These are phyloP conservation scores for Butyriboletus appendiculatus DNA, from an alignment of 1,284 basidiomycete species.

Conservation along the genomic window DNA sequence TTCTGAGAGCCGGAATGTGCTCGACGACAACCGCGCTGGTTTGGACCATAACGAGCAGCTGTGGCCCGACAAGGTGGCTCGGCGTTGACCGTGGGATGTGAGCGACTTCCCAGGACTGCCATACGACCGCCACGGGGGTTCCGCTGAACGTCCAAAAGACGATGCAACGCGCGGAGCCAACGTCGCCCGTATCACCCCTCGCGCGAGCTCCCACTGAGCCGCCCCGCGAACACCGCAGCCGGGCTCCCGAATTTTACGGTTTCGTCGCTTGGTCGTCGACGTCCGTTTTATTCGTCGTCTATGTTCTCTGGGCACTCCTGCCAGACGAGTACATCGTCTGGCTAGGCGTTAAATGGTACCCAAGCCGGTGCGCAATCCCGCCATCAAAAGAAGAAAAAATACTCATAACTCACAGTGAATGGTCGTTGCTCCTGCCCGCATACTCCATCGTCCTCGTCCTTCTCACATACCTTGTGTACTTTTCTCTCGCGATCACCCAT, in stretches of 20 bases:
- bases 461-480: constrained; percentile 78
- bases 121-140: constrained; percentile 22
- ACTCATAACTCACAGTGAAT: constrained; percentile 54
- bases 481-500: constrained; percentile 67
- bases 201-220: constrained; percentile 50
- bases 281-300: constrained; percentile 68
- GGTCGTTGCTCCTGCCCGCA: constrained; percentile 83
- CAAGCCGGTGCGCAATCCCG: constrained; percentile 62
- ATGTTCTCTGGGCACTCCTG: constrained; percentile 66
- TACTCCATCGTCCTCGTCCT: constrained; percentile 75
- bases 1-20: background rate
- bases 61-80: constrained; percentile 12
- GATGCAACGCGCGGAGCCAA: constrained; percentile 34
- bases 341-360: constrained; percentile 82
- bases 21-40: background rate
- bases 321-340: constrained; percentile 58
- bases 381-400: background rate
- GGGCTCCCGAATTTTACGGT: constrained; percentile 84
- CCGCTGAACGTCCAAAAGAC: constrained; percentile 15
- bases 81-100: constrained; percentile 1
- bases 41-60: background rate
- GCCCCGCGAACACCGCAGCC: constrained; percentile 49
- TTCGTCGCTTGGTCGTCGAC: constrained; percentile 84
- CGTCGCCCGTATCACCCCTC: constrained; percentile 54
- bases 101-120: background rate